Base-by-base conservation (phyloP, 2,329 filamentous ascomycete genomes). In the Pseudogymnoascus sp. region DNA sequence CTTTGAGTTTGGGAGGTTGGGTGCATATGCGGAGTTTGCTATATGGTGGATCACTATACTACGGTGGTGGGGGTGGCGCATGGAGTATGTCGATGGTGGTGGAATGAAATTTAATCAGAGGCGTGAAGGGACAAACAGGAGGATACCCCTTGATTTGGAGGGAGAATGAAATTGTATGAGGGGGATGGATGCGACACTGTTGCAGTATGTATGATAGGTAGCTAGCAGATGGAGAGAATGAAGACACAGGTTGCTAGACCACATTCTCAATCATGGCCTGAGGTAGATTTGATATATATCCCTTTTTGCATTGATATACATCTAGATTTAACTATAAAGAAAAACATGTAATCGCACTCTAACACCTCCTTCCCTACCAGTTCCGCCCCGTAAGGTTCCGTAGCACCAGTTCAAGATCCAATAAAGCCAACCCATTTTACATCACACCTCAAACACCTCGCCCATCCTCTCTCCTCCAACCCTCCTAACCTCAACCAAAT, bases 391-490 rank as follows among this genome's bases (percentile, higher is more conserved):
- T n/a, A 4, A 31, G 25, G 25, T 14, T 56, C 46, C 46, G 3
- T 56, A 49, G 43, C 46, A 16, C 46, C 25, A 56, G 25, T 31
- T 31, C n/a, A 16, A 18, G 46, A 31, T 34, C n/a, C 46, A 56
- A 56, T 31, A 56, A 56, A 56, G 8, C 25, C 28, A 56, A 34
- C 8, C 4, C 25, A 31, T 56, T 34, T 31, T 77, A 21, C 62
- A 28, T 63, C 59, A 89, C 61, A 88, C 77, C 69, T 88, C 85
- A 72, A 88, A 88, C 25, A 88, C 84, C 71, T 86, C 83, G 1
- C 85, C 85, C 18, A 84, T 77, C 0, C 84, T 84, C 67, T 85
- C 82, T 0, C 81, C 82, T 3, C 82, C 83, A 1, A 67, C 69
- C 43, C 66, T 70, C 65, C 72, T 67, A 62, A 77, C 79, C 71